Base-by-base conservation (phyloP, 2,329 filamentous ascomycete genomes). In the Ophiostoma sp. region DNA sequence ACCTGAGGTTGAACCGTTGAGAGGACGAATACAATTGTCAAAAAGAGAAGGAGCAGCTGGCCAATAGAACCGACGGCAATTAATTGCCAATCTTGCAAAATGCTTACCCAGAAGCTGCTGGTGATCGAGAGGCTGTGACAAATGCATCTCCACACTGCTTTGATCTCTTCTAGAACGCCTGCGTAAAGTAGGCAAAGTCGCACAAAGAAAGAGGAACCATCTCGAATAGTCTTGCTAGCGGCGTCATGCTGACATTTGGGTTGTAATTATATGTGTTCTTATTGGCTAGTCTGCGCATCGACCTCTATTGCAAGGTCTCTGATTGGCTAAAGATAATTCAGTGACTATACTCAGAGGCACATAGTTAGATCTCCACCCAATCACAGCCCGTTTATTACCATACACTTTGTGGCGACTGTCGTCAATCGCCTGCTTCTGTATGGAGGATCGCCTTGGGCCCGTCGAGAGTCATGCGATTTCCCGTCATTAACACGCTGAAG, bases 311-410 rank as follows among this genome's bases (percentile, higher is more conserved):
- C 8, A 8, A 5, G 4, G 15, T 4, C 20, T 39, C 4, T 65
- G 0, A 65, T 65, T 65, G 62, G 62, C 20, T 23, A 13, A 6
- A 65, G 62, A 65, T 65, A 65, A 27, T 20, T 17, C 1, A 17
- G 57, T 39, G 35, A 41, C 10, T 13, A 11, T 35, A 23, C 1
- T 20, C 35, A 23, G 4, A 7, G 17, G 6, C 39, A 15, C 44
- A 7, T 0, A n/a, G 4, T 5, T 48, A 7, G 33, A 71, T 71
- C 71, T 70, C 10, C 15, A 60, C 44, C 72, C 72, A 73, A 73
- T 72, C 15, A 69, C 0, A 8, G 3, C 1, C 0, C 1, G 13
- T 15, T 4, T 71, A 73, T 73, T 71, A 73, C 72, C 71, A 69
- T 41, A 3, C 41, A 52, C 54, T 44, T 44, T 68, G 70, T 69